Base-by-base conservation (phyloP, 116 monocot genomes). In the Dioscorea cayenensis region DNA sequence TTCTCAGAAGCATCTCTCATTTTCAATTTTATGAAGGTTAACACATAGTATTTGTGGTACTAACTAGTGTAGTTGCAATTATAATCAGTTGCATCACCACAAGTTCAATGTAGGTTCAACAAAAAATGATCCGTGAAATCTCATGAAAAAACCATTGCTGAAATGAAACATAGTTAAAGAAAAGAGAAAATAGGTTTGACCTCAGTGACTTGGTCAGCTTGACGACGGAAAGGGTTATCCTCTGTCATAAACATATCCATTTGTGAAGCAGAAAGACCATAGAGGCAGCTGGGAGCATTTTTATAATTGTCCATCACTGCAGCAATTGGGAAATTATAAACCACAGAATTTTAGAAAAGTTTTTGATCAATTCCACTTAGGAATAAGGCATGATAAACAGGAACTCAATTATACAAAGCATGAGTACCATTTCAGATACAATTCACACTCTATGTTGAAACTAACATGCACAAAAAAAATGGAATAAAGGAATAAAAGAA, bases 211-310 rank as follows among this genome's bases (percentile, higher is more conserved):
- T 82, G 85, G 71, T 83, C 75, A 65, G 90, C 67, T 79, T 95
- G 89, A 51, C 84, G 75, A 22, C 73, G 81, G 19, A 84, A 68
- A 63, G 86, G 80, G 66, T 78, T 89, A 75, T 92, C 92, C 81
- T 96, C 92, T 67, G 90, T 87, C 92, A 87, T 90, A 80, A 95
- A 92, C 95, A 95, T 95, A 79, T 92, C 88, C 82, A 92, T 82
- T 80, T 96, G 96, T 51, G 92, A 84, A 67, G 82, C 61, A 50
- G 65, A 74, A 38, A 96, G 79, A 18, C 92, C 96, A 79, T 90
- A 96, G 10, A 96, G 75, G 58, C 82, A 73, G 65, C 74, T 75
- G 51, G 96, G 96, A 65, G 77, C 81, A 78, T 86, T 92, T 66
- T 88, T 90, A 77, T 74, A 96, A 84, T 92, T 90, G 52, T 96